phyloP scores from a whole-genome alignment of 1,139 yeast genomes.

The Meyerozyma athensensis region DNA sequence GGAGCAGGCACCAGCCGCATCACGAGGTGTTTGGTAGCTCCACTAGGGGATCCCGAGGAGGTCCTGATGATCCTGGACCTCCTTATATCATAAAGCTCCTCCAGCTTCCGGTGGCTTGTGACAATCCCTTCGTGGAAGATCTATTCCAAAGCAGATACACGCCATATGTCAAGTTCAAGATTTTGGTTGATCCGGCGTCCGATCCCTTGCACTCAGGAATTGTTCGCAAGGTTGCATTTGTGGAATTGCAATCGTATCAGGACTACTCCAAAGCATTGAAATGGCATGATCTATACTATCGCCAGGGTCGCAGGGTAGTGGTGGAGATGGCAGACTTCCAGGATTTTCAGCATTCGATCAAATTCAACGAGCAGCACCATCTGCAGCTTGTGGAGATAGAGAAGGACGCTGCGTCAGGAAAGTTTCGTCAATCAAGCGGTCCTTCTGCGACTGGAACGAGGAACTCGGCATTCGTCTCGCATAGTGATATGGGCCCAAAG shows the following conservation, averaged over 20 bases:
- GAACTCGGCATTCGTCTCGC: neutral
- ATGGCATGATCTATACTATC: constrained; percentile 43
- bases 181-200: constrained; percentile 39
- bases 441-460: neutral
- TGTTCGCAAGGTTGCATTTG: constrained; percentile 55
- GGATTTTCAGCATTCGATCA: constrained; percentile 44
- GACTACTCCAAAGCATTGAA: constrained; percentile 45
- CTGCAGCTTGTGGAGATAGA: constrained; percentile 28
- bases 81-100: constrained; percentile 56
- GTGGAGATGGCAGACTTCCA: constrained; percentile 45
- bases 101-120: constrained; percentile 42
- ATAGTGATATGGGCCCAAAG: neutral
- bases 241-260: constrained; percentile 44
- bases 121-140: constrained; percentile 38
- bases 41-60: neutral
- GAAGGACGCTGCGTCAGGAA: constrained; percentile 25
- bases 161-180: constrained; percentile 35
- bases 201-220: constrained; percentile 37
- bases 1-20: constrained; percentile 15
- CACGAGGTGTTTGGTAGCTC: constrained; percentile 1
- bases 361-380: constrained; percentile 35
- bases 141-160: constrained; percentile 42
- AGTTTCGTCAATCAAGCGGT: constrained; percentile 13
- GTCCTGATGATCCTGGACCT: constrained; percentile 29
- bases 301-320: constrained; percentile 35